Conservation (phyloP, 1,139 yeast species). For the Suhomyces maxii region DNA sequence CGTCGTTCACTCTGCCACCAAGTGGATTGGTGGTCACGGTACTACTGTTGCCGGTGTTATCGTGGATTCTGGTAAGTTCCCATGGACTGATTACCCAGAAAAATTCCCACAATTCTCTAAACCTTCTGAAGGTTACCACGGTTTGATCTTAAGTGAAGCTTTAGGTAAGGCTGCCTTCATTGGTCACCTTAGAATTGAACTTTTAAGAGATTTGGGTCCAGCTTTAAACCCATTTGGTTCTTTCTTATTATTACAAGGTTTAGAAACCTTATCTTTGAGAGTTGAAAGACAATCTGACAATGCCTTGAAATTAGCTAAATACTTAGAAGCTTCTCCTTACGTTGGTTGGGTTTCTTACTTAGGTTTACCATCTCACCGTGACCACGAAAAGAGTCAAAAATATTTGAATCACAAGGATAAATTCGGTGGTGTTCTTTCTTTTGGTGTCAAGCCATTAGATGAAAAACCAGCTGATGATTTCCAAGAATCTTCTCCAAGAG, state of each 20-base stretch:
- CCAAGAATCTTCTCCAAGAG: slow-evolving; percentile 72
- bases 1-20: slow-evolving; percentile 87
- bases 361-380: slow-evolving; percentile 80
- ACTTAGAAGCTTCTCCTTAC: slow-evolving; percentile 68
- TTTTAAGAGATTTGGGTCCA: slow-evolving; percentile 91
- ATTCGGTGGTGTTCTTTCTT: slow-evolving; percentile 83
- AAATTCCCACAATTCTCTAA: slow-evolving; percentile 87
- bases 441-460: slow-evolving; percentile 75
- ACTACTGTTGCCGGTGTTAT: slow-evolving; percentile 92
- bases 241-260: slow-evolving; percentile 83
- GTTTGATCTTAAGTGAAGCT: slow-evolving; percentile 76
- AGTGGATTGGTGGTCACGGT: slow-evolving; percentile 99
- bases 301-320: slow-evolving; percentile 78
- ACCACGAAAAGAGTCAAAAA: slow-evolving; percentile 79
- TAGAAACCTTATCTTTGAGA: slow-evolving; percentile 90
- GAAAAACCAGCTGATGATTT: slow-evolving; percentile 53
- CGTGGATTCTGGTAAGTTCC: slow-evolving; percentile 88
- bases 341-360: slow-evolving; percentile 91
- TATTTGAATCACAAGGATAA: slow-evolving; percentile 65
- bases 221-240: slow-evolving; percentile 85
- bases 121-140: slow-evolving; percentile 94
- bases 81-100: slow-evolving; percentile 82
- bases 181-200: slow-evolving; percentile 79
- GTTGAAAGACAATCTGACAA: slow-evolving; percentile 89
- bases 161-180: slow-evolving; percentile 80